A percentile compares a stretch with the other conserved stretches of the same genome.
Evolutionary conservation across 192 early-diverging fungal species (phyloP).

Genomic region (Coemansia sp.): DNA sequence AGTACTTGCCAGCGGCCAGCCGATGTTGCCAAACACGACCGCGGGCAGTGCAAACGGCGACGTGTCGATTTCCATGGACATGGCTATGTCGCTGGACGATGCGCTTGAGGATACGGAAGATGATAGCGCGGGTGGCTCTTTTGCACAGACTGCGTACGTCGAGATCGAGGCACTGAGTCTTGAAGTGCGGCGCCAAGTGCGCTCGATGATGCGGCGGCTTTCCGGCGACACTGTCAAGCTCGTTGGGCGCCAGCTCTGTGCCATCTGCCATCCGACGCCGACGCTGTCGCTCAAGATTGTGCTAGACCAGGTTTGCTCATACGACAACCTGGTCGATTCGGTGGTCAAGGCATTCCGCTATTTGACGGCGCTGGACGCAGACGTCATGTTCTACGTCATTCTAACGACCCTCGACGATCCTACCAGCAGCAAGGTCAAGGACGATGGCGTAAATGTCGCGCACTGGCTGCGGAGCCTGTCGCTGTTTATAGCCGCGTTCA

Average conservation of each 20-base stretch:
- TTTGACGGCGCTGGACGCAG: constrained; percentile 39
- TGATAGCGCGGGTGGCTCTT: background rate
- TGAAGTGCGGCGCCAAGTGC: constrained; percentile 34
- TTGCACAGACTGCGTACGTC: constrained; percentile 7
- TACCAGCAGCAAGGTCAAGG: constrained; percentile 20
- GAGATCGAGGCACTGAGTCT: constrained; percentile 33
- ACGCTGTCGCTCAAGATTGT: constrained; percentile 36
- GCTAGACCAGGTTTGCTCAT: constrained; percentile 50
- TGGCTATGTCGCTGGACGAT: constrained; percentile 44
- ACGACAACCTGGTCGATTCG: constrained; percentile 47
- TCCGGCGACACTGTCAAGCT: constrained; percentile 46
- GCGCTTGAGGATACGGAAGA: constrained; percentile 15
- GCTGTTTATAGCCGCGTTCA: constrained; percentile 38
- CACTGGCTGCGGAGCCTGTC: constrained; percentile 51
- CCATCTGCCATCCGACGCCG: constrained; percentile 41
- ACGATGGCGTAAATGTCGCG: constrained; percentile 41
- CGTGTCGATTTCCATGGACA: constrained; percentile 1
- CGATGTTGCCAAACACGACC: constrained; percentile 14
- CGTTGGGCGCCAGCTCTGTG: constrained; percentile 43
- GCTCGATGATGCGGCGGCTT: constrained; percentile 48
- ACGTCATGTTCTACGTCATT: constrained; percentile 42
- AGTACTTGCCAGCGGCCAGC: constrained; percentile 24
- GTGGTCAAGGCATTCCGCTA: constrained; percentile 51
- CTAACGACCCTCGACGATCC: constrained; percentile 32
- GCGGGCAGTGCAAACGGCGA: background rate